Percentiles rank a stretch among this genome's conserved stretches.
Conservation (phyloP, 257 asterid genomes). For the Gentiana straminea region DNA sequence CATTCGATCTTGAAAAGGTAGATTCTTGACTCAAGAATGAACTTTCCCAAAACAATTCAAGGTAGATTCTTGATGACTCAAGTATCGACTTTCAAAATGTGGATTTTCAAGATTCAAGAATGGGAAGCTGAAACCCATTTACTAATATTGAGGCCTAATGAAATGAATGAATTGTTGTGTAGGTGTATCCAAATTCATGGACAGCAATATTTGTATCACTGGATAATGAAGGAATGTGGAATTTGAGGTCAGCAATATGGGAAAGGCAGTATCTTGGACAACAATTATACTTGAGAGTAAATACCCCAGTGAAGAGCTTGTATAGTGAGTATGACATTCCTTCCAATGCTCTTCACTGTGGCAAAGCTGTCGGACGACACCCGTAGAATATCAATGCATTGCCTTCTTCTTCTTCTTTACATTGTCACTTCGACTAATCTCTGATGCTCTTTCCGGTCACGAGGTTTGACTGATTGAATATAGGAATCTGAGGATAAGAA, state of each 20-base stretch:
- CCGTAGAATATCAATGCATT: conserved; percentile 13
- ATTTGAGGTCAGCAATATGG: conserved; percentile 89
- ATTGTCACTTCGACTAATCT: no score
- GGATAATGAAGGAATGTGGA: conserved; percentile 99
- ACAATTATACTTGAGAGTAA: conserved; percentile 74
- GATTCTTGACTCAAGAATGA: no score
- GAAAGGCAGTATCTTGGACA: conserved; percentile 89
- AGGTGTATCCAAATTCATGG: conserved; percentile 95
- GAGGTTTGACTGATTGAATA: conserved; percentile 43
- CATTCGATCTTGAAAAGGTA: no score
- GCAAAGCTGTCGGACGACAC: conserved; percentile 61
- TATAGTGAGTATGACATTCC: conserved; percentile 74
- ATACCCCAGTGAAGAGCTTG: conserved; percentile 35
- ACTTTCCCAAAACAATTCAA: no score
- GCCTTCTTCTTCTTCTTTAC: not conserved
- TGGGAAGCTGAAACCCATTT: no score
- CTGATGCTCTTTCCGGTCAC: conserved; percentile 26
- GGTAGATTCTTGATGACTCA: no score
- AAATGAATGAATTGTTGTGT: not conserved
- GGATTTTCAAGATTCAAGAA: no score
- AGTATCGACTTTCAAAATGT: no score
- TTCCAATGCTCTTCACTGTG: conserved; percentile 67
- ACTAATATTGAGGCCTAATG: no score
- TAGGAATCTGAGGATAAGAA: no score
- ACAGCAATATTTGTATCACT: conserved; percentile 65